Evolutionary conservation across 768 basidiomycete species (phyloP).

Genomic region (Lactarius trivialis): DNA sequence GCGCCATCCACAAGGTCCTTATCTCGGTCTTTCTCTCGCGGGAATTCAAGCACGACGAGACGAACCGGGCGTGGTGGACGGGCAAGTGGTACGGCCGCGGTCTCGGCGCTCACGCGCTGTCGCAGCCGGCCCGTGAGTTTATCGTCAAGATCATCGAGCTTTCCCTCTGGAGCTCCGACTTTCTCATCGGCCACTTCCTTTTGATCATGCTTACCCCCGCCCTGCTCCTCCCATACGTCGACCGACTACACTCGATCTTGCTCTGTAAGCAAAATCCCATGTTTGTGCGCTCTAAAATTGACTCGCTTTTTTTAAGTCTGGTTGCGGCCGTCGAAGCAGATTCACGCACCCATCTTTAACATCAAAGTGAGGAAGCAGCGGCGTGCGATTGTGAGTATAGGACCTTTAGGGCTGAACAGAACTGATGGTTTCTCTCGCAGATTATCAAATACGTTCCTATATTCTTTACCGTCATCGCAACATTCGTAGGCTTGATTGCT

Average conservation of each 20-base stretch:
- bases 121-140: constrained; percentile 94
- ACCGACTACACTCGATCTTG: constrained; percentile 89
- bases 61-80: constrained; percentile 98
- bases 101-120: constrained; percentile 84
- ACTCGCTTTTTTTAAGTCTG: constrained; percentile 54
- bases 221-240: constrained; percentile 78
- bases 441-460: constrained; percentile 79
- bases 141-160: constrained; percentile 98
- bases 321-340: constrained; percentile 91
- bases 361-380: constrained; percentile 86
- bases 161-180: constrained; percentile 95
- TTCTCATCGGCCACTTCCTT: constrained; percentile 78
- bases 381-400: constrained; percentile 70
- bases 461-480: constrained; percentile 59
- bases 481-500: constrained; percentile 72
- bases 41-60: constrained; percentile 98
- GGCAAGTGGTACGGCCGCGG: constrained; percentile 97
- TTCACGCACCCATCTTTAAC: constrained; percentile 85
- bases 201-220: constrained; percentile 84
- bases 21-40: constrained; percentile 92
- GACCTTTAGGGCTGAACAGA: neutral
- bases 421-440: constrained; percentile 32
- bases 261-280: constrained; percentile 67
- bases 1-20: constrained; percentile 88
- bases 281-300: constrained; percentile 19